A percentile compares a stretch with the other conserved stretches of the same genome.
Conservation (phyloP, 208 protist species). For the Lotmaria passim region DNA sequence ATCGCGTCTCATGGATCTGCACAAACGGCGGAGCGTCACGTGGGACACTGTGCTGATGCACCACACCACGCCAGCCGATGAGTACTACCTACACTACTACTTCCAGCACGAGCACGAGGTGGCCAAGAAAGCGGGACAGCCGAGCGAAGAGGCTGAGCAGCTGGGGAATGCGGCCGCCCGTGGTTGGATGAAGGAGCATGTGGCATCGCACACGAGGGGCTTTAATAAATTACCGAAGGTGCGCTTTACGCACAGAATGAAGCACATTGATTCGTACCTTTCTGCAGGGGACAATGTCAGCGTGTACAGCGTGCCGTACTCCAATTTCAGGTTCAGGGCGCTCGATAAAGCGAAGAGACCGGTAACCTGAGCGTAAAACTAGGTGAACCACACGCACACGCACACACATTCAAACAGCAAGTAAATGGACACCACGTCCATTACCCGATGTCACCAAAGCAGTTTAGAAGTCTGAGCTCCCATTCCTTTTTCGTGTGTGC, state of each 20-base stretch:
- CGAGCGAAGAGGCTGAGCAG: background rate
- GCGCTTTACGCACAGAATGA: background rate
- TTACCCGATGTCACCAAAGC: too few relatives aligned
- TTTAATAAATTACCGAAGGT: background rate
- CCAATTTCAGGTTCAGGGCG: background rate
- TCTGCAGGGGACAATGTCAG: constrained; percentile 1
- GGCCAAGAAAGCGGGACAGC: background rate
- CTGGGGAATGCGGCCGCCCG: background rate
- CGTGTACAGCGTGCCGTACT: constrained; percentile 1
- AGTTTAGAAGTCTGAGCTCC: too few relatives aligned
- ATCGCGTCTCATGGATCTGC: background rate
- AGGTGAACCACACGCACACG: too few relatives aligned
- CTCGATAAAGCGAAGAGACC: constrained; percentile 1
- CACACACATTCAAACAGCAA: too few relatives aligned
- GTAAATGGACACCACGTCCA: too few relatives aligned
- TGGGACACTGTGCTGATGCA: constrained; percentile 18
- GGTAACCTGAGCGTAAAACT: too few relatives aligned
- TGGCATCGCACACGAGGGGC: background rate
- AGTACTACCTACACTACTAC: constrained; percentile 21
- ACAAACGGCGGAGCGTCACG: background rate
- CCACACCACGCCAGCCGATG: constrained; percentile 5
- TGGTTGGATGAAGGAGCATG: background rate
- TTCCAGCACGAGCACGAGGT: constrained; percentile 20
- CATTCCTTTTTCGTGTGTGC: too few relatives aligned
- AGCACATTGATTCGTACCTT: background rate